phyloP scores from a whole-genome alignment of 2,329 filamentous ascomycete genomes.

The Fusarium tanahbumbuense region DNA sequence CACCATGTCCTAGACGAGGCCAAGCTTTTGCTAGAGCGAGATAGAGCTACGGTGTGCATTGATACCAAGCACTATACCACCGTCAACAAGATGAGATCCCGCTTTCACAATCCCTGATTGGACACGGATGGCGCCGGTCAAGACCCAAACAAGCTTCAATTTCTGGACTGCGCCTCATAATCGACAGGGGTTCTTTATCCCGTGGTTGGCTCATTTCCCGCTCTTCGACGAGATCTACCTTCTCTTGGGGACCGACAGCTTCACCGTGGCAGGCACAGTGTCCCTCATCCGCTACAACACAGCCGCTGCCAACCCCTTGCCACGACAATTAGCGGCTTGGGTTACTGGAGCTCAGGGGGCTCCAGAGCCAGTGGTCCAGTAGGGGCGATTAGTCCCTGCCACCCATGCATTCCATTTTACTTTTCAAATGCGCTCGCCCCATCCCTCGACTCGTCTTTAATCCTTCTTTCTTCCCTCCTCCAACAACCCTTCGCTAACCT shows the following conservation, averaged over 20 bases:
- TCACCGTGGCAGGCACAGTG: slow-evolving; percentile 32
- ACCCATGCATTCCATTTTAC: slow-evolving; percentile 35
- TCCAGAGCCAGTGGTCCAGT: slow-evolving; percentile 9
- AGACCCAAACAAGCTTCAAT: slow-evolving; percentile 45
- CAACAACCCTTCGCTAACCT: slow-evolving; percentile 43
- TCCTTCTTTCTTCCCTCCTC: slow-evolving; percentile 34
- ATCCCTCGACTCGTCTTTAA: slow-evolving; percentile 25
- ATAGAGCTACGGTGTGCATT: slow-evolving; percentile 34
- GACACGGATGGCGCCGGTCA: slow-evolving; percentile 21
- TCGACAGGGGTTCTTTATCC: slow-evolving; percentile 20
- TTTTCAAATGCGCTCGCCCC: slow-evolving; percentile 37
- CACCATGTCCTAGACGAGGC: neutral
- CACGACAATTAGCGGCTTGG: slow-evolving; percentile 35
- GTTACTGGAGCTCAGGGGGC: slow-evolving; percentile 25
- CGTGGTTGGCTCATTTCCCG: slow-evolving; percentile 23
- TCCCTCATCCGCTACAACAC: slow-evolving; percentile 18
- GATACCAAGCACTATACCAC: slow-evolving; percentile 41
- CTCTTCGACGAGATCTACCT: slow-evolving; percentile 19
- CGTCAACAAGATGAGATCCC: slow-evolving; percentile 45
- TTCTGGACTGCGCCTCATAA: slow-evolving; percentile 42
- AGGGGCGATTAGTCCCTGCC: slow-evolving; percentile 22
- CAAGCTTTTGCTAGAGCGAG: slow-evolving; percentile 24
- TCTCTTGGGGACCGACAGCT: slow-evolving; percentile 8
- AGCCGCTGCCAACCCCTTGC: slow-evolving; percentile 32
- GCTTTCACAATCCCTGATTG: slow-evolving; percentile 35